Conservation (phyloP, 306 rosid species). For the Corylus americana region DNA sequence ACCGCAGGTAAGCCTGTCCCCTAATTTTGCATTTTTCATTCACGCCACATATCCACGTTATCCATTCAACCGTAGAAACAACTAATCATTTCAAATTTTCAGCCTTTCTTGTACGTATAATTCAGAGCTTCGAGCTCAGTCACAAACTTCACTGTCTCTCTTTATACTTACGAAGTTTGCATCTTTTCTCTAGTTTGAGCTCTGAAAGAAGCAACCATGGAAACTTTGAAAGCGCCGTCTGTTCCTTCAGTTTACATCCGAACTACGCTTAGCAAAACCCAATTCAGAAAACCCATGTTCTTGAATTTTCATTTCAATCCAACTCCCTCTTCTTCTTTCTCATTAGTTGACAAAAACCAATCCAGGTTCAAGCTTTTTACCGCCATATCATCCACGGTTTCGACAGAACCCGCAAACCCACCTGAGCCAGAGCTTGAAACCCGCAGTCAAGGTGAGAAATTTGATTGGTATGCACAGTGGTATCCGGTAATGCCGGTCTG, state of each 20-base stretch:
- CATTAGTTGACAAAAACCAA: constrained; percentile 17
- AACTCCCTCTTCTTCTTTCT: constrained; percentile 23
- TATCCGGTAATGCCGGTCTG: constrained; percentile 86
- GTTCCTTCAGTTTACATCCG: constrained; percentile 43
- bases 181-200: constrained; percentile 13
- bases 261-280: constrained; percentile 23
- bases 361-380: constrained; percentile 51
- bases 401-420: constrained; percentile 44
- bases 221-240: constrained; percentile 43
- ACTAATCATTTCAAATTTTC: no score
- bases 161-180: background rate
- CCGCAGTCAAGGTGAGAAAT: constrained; percentile 37
- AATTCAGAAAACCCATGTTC: constrained; percentile 33
- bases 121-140: background rate
- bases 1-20: no score
- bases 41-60: no score
- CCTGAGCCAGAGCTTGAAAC: constrained; percentile 34
- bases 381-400: constrained; percentile 42
- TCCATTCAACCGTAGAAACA: no score
- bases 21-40: no score
- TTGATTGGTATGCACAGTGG: constrained; percentile 90
- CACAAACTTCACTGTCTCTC: no score
- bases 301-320: constrained; percentile 23
- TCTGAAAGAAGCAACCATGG: constrained; percentile 43
- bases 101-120: background rate